Percentiles rank a stretch among this genome's conserved stretches.
phyloP scores from a whole-genome alignment of 2,329 filamentous ascomycete genomes.

The Microcyclosporella mali region DNA sequence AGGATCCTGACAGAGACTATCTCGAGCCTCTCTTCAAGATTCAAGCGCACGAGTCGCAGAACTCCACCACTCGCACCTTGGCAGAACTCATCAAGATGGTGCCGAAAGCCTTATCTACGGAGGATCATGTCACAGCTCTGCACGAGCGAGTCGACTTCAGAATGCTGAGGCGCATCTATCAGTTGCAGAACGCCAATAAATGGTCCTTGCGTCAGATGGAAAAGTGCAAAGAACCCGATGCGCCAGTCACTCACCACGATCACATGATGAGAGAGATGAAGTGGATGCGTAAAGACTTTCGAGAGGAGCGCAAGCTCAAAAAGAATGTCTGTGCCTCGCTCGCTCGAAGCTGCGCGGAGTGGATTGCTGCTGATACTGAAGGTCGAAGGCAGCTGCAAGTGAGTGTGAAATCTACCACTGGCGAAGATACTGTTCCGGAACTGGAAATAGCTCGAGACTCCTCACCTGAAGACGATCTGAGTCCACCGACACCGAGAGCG shows the following conservation, averaged over 20 bases:
- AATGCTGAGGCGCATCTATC: conserved; percentile 78
- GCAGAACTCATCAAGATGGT: conserved; percentile 71
- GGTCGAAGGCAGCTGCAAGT: conserved; percentile 65
- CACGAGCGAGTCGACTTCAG: conserved; percentile 83
- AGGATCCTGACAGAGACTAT: conserved; percentile 51
- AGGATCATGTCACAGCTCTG: conserved; percentile 75
- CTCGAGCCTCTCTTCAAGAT: conserved; percentile 56
- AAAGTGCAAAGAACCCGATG: conserved; percentile 71
- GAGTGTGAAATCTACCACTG: conserved; percentile 42
- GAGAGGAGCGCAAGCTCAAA: conserved; percentile 93
- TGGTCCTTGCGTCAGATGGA: conserved; percentile 91
- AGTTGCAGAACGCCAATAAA: conserved; percentile 81
- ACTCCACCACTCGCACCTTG: conserved; percentile 46
- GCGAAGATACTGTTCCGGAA: conserved; percentile 21
- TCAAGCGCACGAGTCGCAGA: conserved; percentile 52
- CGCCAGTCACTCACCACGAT: conserved; percentile 76
- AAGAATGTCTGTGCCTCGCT: conserved; percentile 70
- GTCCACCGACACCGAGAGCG: conserved; percentile 23
- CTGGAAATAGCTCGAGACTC: conserved; percentile 28
- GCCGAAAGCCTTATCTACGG: conserved; percentile 82
- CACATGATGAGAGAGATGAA: conserved; percentile 84
- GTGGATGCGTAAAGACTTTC: conserved; percentile 96
- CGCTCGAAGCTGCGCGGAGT: conserved; percentile 78
- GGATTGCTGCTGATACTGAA: conserved; percentile 59
- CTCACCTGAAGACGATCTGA: conserved; percentile 26